Conservation (phyloP, 2,329 filamentous ascomycete species). For the Pleoardoris graminearum region DNA sequence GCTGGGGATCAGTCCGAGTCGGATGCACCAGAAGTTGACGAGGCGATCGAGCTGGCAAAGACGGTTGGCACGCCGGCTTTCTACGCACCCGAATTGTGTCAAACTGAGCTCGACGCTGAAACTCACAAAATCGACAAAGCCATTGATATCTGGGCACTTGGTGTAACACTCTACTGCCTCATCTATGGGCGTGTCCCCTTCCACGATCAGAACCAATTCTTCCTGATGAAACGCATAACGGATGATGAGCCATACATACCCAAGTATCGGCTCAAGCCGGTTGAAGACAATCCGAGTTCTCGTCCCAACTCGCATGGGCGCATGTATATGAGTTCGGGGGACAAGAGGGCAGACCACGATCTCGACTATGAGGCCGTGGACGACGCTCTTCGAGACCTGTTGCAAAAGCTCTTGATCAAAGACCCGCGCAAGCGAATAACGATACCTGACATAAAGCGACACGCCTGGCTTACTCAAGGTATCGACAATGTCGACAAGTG, state of each 20-base stretch:
- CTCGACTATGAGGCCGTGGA: slow-evolving; percentile 85
- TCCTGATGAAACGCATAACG: slow-evolving; percentile 88
- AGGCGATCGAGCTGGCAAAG: slow-evolving; percentile 95
- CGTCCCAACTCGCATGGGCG: slow-evolving; percentile 52
- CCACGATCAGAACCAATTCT: slow-evolving; percentile 86
- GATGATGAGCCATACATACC: slow-evolving; percentile 93
- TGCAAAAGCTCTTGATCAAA: slow-evolving; percentile 80
- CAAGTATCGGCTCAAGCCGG: slow-evolving; percentile 75
- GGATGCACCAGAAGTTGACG: slow-evolving; percentile 84
- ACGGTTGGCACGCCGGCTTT: slow-evolving; percentile 97
- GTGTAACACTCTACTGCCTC: slow-evolving; percentile 93
- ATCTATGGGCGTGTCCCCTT: slow-evolving; percentile 94
- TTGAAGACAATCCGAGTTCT: slow-evolving; percentile 53
- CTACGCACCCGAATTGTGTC: slow-evolving; percentile 95
- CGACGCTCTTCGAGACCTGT: slow-evolving; percentile 75
- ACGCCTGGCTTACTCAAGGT: slow-evolving; percentile 85
- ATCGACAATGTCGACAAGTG: slow-evolving; percentile 75
- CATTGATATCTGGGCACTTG: slow-evolving; percentile 96
- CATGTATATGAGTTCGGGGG: slow-evolving; percentile 61
- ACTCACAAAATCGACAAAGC: slow-evolving; percentile 82
- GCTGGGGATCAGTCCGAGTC: slow-evolving; percentile 74
- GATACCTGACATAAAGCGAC: slow-evolving; percentile 87
- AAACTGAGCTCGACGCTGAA: slow-evolving; percentile 71
- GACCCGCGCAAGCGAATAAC: slow-evolving; percentile 88
- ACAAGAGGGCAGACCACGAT: slow-evolving; percentile 71